These are phyloP conservation scores for Gossypium gossypioides DNA, from an alignment of 441 rosid genomes.

Conservation along the genomic window DNA sequence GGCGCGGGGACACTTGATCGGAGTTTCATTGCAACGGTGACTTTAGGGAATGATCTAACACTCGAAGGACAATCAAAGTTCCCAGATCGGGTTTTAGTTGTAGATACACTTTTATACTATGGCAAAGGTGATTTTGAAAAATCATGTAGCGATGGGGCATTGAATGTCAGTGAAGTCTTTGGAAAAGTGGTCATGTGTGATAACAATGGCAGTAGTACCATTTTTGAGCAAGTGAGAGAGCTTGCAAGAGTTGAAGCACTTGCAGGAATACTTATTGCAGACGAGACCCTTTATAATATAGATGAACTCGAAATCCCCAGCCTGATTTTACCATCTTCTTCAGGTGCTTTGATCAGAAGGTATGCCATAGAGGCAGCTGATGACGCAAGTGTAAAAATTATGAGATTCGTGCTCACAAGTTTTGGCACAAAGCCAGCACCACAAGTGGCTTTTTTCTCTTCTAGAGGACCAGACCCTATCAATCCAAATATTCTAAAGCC, in stretches of 20 bases:
- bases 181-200: constrained; percentile 37
- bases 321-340: constrained; percentile 18
- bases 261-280: constrained; percentile 22
- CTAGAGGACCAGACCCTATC: constrained; percentile 25
- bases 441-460: constrained; percentile 24
- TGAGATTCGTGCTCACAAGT: constrained; percentile 23
- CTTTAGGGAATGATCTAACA: constrained; percentile 12
- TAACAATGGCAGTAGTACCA: background rate
- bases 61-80: constrained; percentile 29
- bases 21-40: constrained; percentile 14
- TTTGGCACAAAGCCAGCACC: constrained; percentile 22
- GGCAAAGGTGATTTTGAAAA: constrained; percentile 15
- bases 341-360: constrained; percentile 13
- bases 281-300: background rate
- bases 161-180: constrained; percentile 23
- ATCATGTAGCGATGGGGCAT: constrained; percentile 12
- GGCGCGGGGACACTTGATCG: constrained; percentile 18
- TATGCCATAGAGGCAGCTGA: constrained; percentile 5
- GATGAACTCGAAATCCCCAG: constrained; percentile 20
- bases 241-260: constrained; percentile 26
- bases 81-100: constrained; percentile 21
- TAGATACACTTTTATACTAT: constrained; percentile 23
- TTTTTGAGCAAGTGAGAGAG: constrained; percentile 3
- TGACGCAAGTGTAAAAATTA: constrained; percentile 11
- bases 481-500: constrained; percentile 26